Base-by-base conservation (phyloP, 257 asterid genomes). In the Petunia secreta region DNA sequence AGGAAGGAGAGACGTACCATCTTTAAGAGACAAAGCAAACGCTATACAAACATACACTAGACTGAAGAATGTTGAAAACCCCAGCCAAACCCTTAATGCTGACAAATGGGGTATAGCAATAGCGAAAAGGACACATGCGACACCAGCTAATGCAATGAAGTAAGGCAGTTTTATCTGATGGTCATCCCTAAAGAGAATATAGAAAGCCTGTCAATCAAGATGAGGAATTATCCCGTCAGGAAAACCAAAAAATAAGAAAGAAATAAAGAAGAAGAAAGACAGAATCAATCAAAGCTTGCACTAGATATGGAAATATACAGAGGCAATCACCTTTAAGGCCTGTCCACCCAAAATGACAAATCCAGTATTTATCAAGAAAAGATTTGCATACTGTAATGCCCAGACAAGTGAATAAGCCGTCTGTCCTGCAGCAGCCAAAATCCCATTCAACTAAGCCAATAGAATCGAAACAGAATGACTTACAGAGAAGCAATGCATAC, bases 281-380 rank as follows among this genome's bases (percentile, higher is more conserved):
- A 50, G 34, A 39, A 6, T 8, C 25, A 39, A 39, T 2, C 52
- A 6, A 65, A 39, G 4, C 36, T 3, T 4, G 36, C 73, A 65
- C 13, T 8, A 0, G 55, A 50, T 13, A 10, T 7, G 34, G 1
- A 14, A 40, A 65, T 8, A 39, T 40, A 14, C 36, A 39, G 37
- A 13, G 34, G 46, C 8, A 73, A 65, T 80, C 84, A 94, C 98
- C 98, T 95, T 93, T 55, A 95, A 87, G 60, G 98, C 96, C 75
- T 86, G 89, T 40, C 98, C 98, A 6, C 92, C 98, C 87, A 95
- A 87, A 83, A 95, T 93, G 84, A 95, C 75, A 73, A 3, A 95
- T 71, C 98, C 98, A 50, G 89, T 94, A 65, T 95, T 95, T 79
- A 95, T 93, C 98, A 95, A 90, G 85, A 93, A 95, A 41, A 93